phyloP scores from a whole-genome alignment of 306 rosid species.

The Rubus parviflorus region DNA sequence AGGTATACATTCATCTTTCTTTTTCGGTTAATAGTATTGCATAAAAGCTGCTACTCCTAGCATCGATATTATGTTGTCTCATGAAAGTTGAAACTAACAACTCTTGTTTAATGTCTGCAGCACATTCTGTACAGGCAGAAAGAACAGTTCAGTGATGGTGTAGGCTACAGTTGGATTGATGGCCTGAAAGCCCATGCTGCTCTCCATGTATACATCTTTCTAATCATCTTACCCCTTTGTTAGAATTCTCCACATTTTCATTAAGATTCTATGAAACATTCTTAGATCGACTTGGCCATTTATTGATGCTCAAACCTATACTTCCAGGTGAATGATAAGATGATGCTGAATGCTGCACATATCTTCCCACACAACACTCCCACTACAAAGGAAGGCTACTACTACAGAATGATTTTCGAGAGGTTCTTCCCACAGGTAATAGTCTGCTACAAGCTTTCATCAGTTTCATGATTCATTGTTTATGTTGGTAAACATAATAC shows the following conservation, averaged over 20 bases:
- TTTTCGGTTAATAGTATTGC: neutral
- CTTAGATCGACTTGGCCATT: constrained; percentile 12
- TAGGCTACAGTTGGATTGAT: constrained; percentile 97
- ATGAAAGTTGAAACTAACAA: neutral
- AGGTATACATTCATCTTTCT: constrained; percentile 41
- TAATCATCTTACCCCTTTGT: neutral
- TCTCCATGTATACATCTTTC: constrained; percentile 54
- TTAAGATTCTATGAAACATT: neutral
- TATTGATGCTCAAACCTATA: constrained; percentile 11
- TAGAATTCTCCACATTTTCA: neutral
- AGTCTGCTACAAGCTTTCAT: neutral
- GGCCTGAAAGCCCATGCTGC: constrained; percentile 91
- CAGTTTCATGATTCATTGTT: neutral
- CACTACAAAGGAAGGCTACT: constrained; percentile 79
- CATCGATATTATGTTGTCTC: neutral
- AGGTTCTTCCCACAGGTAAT: constrained; percentile 92
- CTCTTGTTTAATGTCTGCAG: constrained; percentile 45
- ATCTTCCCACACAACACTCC: constrained; percentile 95
- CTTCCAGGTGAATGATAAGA: constrained; percentile 68
- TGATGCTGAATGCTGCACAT: constrained; percentile 78
- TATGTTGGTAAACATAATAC: neutral
- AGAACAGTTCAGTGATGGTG: constrained; percentile 97
- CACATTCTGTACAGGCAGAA: constrained; percentile 90
- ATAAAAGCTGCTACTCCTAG: neutral
- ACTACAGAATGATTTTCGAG: constrained; percentile 92